A percentile compares a stretch with the other conserved stretches of the same genome.
Evolutionary conservation across 75 land plant genomes (phyloP).

Genomic region (Pinus tabuliformis): DNA sequence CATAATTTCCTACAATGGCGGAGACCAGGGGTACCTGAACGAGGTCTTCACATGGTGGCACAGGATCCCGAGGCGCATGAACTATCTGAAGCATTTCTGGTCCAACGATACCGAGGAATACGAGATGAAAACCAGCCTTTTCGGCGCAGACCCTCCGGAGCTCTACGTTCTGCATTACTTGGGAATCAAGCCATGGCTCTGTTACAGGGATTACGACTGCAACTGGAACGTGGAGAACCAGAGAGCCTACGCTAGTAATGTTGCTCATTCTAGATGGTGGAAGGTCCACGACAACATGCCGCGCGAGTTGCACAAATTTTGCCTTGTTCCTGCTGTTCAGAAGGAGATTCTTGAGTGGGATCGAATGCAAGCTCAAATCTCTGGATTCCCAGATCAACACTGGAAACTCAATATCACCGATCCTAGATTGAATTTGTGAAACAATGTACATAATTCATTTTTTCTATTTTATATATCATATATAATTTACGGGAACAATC

Average conservation of each 20-base stretch:
- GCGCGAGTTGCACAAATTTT: slow-evolving; percentile 14
- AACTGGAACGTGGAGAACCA: slow-evolving; percentile 37
- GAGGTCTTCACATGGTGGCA: slow-evolving; percentile 98
- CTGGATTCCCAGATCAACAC: slow-evolving; percentile 18
- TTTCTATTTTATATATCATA: too few species aligned
- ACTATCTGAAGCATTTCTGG: slow-evolving; percentile 86
- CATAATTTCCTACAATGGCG: slow-evolving; percentile 87
- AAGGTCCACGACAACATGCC: slow-evolving; percentile 26
- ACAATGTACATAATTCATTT: too few species aligned
- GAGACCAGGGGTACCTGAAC: slow-evolving; percentile 94
- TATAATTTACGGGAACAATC: too few species aligned
- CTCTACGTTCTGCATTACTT: slow-evolving; percentile 34
- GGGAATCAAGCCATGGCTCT: slow-evolving; percentile 45
- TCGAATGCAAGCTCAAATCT: slow-evolving; percentile 17
- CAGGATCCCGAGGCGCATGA: slow-evolving; percentile 69
- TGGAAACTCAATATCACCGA: slow-evolving; percentile 30
- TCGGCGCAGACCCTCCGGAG: slow-evolving; percentile 73
- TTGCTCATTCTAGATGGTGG: slow-evolving; percentile 36
- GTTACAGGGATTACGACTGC: slow-evolving; percentile 40
- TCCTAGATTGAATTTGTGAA: slow-evolving; percentile 18
- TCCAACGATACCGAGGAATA: slow-evolving; percentile 50
- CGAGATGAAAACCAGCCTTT: slow-evolving; percentile 45
- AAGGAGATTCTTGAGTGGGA: slow-evolving; percentile 27
- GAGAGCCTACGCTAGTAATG: slow-evolving; percentile 30
- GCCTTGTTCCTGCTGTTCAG: slow-evolving; percentile 8